These are phyloP conservation scores for Cylindrodendrum hubeiense DNA, from an alignment of 2,329 filamentous ascomycete genomes.

Conservation along the genomic window DNA sequence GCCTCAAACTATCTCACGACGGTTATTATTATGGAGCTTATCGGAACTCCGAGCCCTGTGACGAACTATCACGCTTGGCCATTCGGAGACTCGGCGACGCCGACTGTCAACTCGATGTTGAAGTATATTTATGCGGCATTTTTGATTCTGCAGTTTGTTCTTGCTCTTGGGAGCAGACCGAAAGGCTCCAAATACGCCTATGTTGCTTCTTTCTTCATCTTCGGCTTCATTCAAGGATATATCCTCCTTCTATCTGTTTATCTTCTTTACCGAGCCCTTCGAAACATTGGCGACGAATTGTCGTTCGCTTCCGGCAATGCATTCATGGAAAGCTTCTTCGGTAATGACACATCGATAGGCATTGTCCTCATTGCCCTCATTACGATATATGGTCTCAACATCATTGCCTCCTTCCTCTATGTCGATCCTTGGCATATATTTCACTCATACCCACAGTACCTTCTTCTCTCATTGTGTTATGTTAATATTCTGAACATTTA, in stretches of 20 bases:
- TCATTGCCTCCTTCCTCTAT: conserved; percentile 11
- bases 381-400: conserved; percentile 19
- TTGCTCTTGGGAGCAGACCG: conserved; percentile 14
- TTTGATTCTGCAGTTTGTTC: conserved; percentile 9
- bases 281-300: background rate
- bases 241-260: conserved; percentile 2
- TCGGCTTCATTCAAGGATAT: conserved; percentile 12
- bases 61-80: conserved; percentile 80
- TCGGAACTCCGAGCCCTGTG: conserved; percentile 75
- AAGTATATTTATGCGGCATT: conserved; percentile 69
- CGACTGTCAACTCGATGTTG: conserved; percentile 90
- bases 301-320: conserved; percentile 5
- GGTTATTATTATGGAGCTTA: conserved; percentile 97
- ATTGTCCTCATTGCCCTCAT: conserved; percentile 12
- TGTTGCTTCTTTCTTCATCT: background rate
- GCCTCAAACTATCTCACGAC: conserved; percentile 98
- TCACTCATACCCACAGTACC: conserved; percentile 11
- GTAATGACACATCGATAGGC: background rate
- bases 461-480: conserved; percentile 10
- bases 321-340: conserved; percentile 10
- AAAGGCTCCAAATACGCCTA: conserved; percentile 16
- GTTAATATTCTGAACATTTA: conserved; percentile 19
- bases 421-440: conserved; percentile 21
- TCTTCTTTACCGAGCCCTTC: conserved; percentile 5
- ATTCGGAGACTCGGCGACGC: conserved; percentile 88